phyloP scores from a whole-genome alignment of 2,329 filamentous ascomycete species.

The Beauveria sp. region DNA sequence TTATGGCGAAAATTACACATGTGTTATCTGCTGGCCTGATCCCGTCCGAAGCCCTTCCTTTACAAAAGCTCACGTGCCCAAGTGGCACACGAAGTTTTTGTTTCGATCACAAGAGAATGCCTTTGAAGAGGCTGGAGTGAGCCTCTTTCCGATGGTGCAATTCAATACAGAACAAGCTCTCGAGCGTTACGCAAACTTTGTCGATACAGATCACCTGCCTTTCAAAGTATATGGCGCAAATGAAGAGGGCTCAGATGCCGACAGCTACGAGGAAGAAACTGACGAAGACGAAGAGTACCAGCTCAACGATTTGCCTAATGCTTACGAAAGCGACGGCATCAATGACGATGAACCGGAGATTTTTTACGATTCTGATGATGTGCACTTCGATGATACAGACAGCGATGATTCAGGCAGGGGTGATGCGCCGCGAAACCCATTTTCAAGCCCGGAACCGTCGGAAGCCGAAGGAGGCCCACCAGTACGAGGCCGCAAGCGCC shows the following conservation, averaged over 20 bases:
- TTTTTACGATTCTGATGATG: constrained; percentile 16
- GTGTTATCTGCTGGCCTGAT: constrained; percentile 28
- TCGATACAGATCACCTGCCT: constrained; percentile 1
- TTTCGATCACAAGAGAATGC: not conserved
- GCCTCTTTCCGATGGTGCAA: constrained; percentile 23
- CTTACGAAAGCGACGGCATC: constrained; percentile 33
- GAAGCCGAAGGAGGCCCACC: not conserved
- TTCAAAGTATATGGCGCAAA: constrained; percentile 6
- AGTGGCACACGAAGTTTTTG: constrained; percentile 1
- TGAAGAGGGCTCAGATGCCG: not conserved
- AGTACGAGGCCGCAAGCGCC: constrained; percentile 20
- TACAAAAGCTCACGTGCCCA: constrained; percentile 19
- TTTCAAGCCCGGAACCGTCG: constrained; percentile 25
- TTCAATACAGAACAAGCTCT: constrained; percentile 20
- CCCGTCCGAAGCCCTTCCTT: constrained; percentile 21
- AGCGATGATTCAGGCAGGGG: constrained; percentile 9
- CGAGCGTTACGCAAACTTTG: constrained; percentile 14
- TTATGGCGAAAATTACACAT: constrained; percentile 18
- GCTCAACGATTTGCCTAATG: constrained; percentile 15
- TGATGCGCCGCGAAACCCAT: constrained; percentile 14
- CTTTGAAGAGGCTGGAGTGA: constrained; percentile 12
- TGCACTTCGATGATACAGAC: constrained; percentile 19
- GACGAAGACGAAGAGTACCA: constrained; percentile 15
- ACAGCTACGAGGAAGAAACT: constrained; percentile 10
- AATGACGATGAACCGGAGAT: constrained; percentile 27